These are phyloP conservation scores for Boletus tylopilopsis DNA, from an alignment of 768 basidiomycete species.

Conservation along the genomic window DNA sequence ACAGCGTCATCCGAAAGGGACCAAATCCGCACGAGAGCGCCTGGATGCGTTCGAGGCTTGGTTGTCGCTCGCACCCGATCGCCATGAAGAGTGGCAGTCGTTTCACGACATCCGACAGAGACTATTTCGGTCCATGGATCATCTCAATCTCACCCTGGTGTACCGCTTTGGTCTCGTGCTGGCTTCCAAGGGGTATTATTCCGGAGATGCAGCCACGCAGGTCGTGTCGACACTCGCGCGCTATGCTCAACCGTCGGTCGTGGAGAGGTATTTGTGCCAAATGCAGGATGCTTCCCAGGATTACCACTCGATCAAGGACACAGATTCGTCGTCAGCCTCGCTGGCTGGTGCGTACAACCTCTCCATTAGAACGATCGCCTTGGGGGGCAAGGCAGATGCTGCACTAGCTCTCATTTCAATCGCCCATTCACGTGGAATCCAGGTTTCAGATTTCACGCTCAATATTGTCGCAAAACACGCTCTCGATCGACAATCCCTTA, in stretches of 20 bases:
- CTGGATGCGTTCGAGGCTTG: constrained; percentile 35
- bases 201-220: constrained; percentile 15
- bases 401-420: constrained; percentile 47
- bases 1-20: constrained; percentile 7
- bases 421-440: constrained; percentile 25
- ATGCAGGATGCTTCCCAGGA: constrained; percentile 17
- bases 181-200: constrained; percentile 45
- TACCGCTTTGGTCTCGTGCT: constrained; percentile 41
- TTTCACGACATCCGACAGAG: constrained; percentile 32
- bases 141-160: constrained; percentile 35
- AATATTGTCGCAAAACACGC: constrained; percentile 28
- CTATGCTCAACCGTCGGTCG: constrained; percentile 35
- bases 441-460: constrained; percentile 37
- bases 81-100: constrained; percentile 11
- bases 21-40: constrained; percentile 15
- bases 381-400: constrained; percentile 34
- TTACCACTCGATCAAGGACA: constrained; percentile 5
- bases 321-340: constrained; percentile 2
- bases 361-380: constrained; percentile 41
- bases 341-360: constrained; percentile 29
- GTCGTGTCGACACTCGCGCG: constrained; percentile 41
- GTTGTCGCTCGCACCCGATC: constrained; percentile 42
- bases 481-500: constrained; percentile 1
- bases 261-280: constrained; percentile 37
- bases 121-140: constrained; percentile 28